Evolutionary conservation across 2,329 filamentous ascomycete genomes (phyloP).

Genomic region (Claviceps sp.): DNA sequence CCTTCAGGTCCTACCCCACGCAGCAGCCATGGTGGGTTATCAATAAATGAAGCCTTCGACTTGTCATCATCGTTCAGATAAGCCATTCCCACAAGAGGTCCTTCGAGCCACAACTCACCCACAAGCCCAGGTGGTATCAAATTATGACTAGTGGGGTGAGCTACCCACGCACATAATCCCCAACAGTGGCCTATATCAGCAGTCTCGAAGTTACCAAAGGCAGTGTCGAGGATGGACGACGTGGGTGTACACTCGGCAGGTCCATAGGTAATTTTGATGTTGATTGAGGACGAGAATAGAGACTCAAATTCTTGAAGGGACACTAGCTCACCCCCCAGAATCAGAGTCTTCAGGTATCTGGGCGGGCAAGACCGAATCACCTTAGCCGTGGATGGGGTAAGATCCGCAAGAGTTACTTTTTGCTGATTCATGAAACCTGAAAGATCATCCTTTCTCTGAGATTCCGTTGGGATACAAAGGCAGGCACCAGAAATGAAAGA

Average conservation of each 20-base stretch:
- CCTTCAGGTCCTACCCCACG: constrained; percentile 1
- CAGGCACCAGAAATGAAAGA: constrained; percentile 4
- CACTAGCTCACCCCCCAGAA: constrained; percentile 9
- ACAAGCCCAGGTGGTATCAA: neutral
- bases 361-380: neutral
- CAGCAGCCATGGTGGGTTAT: neutral
- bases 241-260: constrained; percentile 9
- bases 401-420: neutral
- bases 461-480: constrained; percentile 6
- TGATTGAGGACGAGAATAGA: constrained; percentile 1
- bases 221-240: constrained; percentile 3
- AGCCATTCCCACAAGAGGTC: neutral
- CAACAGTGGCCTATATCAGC: neutral
- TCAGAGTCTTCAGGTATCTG: neutral
- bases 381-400: constrained; percentile 1
- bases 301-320: neutral
- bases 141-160: neutral
- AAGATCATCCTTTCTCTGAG: neutral
- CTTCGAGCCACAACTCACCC: constrained; percentile 3
- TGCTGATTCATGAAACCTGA: neutral
- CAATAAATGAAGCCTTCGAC: neutral
- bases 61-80: constrained; percentile 1
- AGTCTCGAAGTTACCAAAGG: too few species aligned
- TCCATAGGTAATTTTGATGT: constrained; percentile 11
- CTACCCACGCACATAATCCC: neutral